A percentile compares a stretch with the other conserved stretches of the same genome.
phyloP scores from a whole-genome alignment of 148 eudicot genomes.

The Fagopyrum esculentum region DNA sequence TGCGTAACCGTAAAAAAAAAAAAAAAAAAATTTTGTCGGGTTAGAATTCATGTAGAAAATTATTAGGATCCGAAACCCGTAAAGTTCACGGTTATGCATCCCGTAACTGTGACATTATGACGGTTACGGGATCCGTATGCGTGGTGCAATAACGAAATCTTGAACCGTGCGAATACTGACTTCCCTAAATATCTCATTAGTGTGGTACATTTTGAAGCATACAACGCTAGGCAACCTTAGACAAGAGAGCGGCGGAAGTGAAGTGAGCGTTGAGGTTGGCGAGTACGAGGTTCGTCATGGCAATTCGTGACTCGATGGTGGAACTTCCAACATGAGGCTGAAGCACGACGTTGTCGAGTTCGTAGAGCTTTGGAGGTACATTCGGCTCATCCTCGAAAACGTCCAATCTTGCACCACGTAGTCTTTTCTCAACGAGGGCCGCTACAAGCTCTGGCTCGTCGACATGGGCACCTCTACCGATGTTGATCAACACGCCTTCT shows the following conservation, averaged over 20 bases:
- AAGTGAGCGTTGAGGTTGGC: conserved; percentile 27
- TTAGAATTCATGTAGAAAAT: too few relatives aligned
- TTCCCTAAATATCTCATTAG: too few relatives aligned
- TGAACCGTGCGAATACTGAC: too few relatives aligned
- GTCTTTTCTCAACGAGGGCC: conserved; percentile 19
- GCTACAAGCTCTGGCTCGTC: conserved; percentile 20
- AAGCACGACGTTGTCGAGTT: conserved; percentile 23
- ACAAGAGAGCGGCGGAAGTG: background rate
- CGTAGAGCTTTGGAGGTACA: conserved; percentile 18
- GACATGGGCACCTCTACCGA: conserved; percentile 20
- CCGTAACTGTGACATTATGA: too few relatives aligned
- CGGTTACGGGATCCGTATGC: too few relatives aligned
- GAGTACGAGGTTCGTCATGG: conserved; percentile 25
- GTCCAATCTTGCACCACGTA: conserved; percentile 26
- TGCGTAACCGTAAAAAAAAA: too few relatives aligned
- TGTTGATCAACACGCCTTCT: conserved; percentile 18
- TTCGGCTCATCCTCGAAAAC: conserved; percentile 22
- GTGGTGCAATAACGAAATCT: too few relatives aligned
- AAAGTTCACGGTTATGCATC: too few relatives aligned
- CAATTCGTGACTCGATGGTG: conserved; percentile 17
- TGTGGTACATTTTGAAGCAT: too few relatives aligned
- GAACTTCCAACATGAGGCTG: conserved; percentile 16
- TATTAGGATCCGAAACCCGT: too few relatives aligned
- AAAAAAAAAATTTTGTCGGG: too few relatives aligned
- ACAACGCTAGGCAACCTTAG: too few relatives aligned